These are phyloP conservation scores for Magnusiomyces suaveolens DNA, from an alignment of 1,139 yeast genomes.

Conservation along the genomic window DNA sequence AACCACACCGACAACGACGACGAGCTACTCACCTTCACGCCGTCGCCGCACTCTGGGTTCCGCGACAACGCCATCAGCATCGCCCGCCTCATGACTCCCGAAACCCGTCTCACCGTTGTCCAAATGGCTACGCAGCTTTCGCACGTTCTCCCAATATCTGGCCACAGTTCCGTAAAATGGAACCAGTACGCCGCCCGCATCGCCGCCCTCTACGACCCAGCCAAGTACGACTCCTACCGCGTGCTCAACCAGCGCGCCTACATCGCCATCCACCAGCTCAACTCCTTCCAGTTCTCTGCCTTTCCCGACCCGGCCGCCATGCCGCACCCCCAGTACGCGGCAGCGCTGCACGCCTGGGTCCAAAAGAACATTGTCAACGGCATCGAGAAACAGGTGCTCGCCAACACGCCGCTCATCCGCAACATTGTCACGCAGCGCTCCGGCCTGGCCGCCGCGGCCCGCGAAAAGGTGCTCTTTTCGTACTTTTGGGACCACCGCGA, in stretches of 20 bases:
- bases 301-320: neutral
- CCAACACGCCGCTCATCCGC: neutral
- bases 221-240: neutral
- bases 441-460: neutral
- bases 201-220: neutral
- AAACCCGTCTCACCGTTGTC: neutral
- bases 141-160: neutral
- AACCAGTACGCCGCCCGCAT: neutral
- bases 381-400: neutral
- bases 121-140: neutral
- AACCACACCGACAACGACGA: neutral
- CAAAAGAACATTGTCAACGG: neutral
- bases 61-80: neutral
- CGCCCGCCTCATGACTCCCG: neutral
- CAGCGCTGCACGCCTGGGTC: neutral
- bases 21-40: neutral
- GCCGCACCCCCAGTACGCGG: neutral
- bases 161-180: neutral
- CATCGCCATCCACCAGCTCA: neutral
- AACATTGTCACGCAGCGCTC: neutral
- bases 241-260: neutral
- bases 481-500: constrained; percentile 1
- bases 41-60: neutral
- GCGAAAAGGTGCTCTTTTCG: neutral
- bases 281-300: neutral